These are phyloP conservation scores for Podospora didyma DNA, from an alignment of 495 filamentous ascomycete species.

Conservation along the genomic window DNA sequence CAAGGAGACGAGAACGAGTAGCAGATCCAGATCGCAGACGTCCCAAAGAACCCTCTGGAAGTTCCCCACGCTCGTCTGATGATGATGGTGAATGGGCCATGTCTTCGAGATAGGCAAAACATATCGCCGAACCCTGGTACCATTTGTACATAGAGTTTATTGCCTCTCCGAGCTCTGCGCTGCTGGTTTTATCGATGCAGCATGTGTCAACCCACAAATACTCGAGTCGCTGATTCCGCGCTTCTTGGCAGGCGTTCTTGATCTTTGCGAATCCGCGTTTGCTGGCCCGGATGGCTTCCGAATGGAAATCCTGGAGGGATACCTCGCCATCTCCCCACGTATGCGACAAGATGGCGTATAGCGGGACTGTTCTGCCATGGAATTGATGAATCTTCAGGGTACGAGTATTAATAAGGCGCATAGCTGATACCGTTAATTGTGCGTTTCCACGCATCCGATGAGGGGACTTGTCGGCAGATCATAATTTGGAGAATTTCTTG, in stretches of 20 bases:
- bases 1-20: background rate
- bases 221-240: constrained; percentile 7
- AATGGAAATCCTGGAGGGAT: constrained; percentile 24
- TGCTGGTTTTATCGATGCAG: no score
- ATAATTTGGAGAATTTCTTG: no score
- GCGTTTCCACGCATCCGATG: no score
- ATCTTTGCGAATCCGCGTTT: constrained; percentile 26
- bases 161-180: constrained; percentile 14
- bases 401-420: constrained; percentile 26
- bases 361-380: constrained; percentile 15
- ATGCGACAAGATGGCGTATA: constrained; percentile 38
- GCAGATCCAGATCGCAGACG: no score
- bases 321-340: constrained; percentile 36
- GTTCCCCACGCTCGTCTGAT: background rate
- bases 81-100: background rate
- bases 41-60: no score
- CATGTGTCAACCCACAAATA: no score
- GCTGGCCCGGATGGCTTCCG: constrained; percentile 4
- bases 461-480: no score
- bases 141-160: constrained; percentile 19
- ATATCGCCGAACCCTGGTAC: constrained; percentile 16
- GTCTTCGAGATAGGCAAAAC: constrained; percentile 13
- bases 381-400: constrained; percentile 20
- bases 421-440: no score
- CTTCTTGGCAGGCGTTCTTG: constrained; percentile 18